Evolutionary conservation across 805 yeast species (phyloP), one percentile per base, ranked within the genome.

Genomic region (Sungouiella blattae): DNA sequence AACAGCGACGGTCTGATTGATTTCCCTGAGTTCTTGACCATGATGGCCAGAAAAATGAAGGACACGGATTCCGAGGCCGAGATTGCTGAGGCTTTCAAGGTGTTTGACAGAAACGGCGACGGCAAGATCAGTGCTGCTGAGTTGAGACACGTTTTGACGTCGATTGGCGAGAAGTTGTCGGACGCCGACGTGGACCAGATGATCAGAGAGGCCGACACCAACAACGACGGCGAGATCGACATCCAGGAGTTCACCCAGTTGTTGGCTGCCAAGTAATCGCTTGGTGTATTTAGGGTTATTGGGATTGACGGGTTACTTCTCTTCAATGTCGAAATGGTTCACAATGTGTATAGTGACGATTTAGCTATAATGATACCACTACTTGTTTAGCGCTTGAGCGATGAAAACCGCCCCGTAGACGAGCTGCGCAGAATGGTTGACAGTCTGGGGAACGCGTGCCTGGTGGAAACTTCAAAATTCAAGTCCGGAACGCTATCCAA

Each of bases 41-140:
- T 56, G 60, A 54, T 56, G 59, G 59, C 60, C 29, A 52, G 58
- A 45, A 95, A 93, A 59, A 81, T 93, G 78, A 93, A 88, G 69
- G 96, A 91, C 54, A 88, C 93, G 43, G 98, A 93, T 62, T 83
- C 93, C 24, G 98, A 93, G 67, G 98, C 94, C 52, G 98, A 93
- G 65, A 80, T 93, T 47, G 78, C 91, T 46, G 98, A 93, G 67
- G 98, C 98, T 11, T 93, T 93, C 76, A 91, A 89, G 68, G 98
- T 93, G 26, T 93, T 93, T 58, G 98, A 93, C 70, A 77, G 82
- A 62, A 85, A 93, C 61, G 97, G 96, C 41, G 96, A 93, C 61
- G 98, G 98, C 47, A 85, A 85, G 64, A 93, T 93, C 60, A 83
- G 95, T 39, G 94, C 96, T 46, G 93, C 96, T 41, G 98, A 93